Conservation (phyloP, 2,329 filamentous ascomycete species). For the Calonectria pseudoturangicola region DNA sequence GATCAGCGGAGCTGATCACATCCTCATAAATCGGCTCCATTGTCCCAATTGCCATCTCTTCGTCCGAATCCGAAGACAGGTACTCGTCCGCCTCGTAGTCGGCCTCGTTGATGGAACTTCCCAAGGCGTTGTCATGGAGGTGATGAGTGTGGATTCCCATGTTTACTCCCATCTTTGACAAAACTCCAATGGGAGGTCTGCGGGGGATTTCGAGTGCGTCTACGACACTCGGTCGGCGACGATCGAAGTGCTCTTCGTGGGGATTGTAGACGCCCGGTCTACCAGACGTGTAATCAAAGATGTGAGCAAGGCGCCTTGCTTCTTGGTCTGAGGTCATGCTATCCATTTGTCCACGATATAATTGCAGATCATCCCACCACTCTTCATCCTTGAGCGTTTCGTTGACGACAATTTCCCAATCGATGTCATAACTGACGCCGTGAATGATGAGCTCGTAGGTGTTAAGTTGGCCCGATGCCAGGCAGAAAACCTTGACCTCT, state of each 20-base stretch:
- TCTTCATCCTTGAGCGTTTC: slow-evolving; percentile 81
- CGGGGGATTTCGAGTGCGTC: slow-evolving; percentile 78
- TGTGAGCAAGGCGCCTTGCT: slow-evolving; percentile 64
- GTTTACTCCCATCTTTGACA: slow-evolving; percentile 77
- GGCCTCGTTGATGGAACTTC: slow-evolving; percentile 59
- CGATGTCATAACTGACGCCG: slow-evolving; percentile 73
- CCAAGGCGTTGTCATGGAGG: slow-evolving; percentile 77
- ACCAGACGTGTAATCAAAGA: slow-evolving; percentile 65
- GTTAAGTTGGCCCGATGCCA: slow-evolving; percentile 82
- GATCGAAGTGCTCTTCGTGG: slow-evolving; percentile 58
- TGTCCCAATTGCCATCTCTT: slow-evolving; percentile 51
- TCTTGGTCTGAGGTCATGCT: slow-evolving; percentile 65
- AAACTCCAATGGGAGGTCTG: slow-evolving; percentile 72
- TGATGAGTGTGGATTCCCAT: slow-evolving; percentile 86
- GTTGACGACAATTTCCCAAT: slow-evolving; percentile 77
- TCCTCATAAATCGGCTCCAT: slow-evolving; percentile 58
- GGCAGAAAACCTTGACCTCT: slow-evolving; percentile 86
- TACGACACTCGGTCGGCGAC: slow-evolving; percentile 69
- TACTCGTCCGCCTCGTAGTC: slow-evolving; percentile 59
- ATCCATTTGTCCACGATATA: slow-evolving; percentile 65
- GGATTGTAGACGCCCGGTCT: slow-evolving; percentile 67
- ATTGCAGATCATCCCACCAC: slow-evolving; percentile 88
- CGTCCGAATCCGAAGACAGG: slow-evolving; percentile 56
- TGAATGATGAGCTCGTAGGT: slow-evolving; percentile 89
- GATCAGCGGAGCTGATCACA: slow-evolving; percentile 42